A percentile compares a stretch with the other conserved stretches of the same genome.
phyloP scores from a whole-genome alignment of 495 filamentous ascomycete genomes.

The Neurospora hispaniola region DNA sequence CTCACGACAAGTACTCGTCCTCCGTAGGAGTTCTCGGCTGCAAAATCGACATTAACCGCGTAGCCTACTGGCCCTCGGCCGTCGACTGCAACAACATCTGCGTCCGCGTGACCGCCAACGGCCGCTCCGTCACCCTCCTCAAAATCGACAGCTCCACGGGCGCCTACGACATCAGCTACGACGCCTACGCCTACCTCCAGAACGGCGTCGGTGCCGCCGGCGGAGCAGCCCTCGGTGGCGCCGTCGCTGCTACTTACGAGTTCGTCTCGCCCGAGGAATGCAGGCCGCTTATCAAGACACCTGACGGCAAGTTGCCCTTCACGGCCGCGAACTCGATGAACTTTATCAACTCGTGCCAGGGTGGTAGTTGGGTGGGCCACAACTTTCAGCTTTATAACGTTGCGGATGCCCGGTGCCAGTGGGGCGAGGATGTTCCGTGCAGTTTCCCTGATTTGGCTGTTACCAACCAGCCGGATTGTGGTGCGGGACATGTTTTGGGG shows the following conservation, averaged over 20 bases:
- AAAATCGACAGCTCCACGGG: constrained; percentile 33
- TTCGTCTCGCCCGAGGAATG: constrained; percentile 22
- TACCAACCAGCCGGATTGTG: constrained; percentile 11
- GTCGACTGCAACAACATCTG: constrained; percentile 35
- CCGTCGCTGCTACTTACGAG: constrained; percentile 22
- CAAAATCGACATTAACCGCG: constrained; percentile 33
- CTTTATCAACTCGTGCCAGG: constrained; percentile 25
- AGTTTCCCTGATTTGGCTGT: constrained; percentile 20
- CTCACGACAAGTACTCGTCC: constrained; percentile 34
- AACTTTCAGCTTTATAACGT: constrained; percentile 30
- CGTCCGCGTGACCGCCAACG: constrained; percentile 23
- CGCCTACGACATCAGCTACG: constrained; percentile 34
- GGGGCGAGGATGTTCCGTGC: constrained; percentile 30
- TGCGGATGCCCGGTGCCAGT: constrained; percentile 24
- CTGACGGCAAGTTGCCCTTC: constrained; percentile 25
- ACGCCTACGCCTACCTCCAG: constrained; percentile 33
- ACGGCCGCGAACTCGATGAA: constrained; percentile 35
- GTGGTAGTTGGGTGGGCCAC: constrained; percentile 21
- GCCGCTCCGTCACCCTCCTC: constrained; percentile 30
- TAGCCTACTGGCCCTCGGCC: constrained; percentile 33
- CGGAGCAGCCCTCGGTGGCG: constrained; percentile 21
- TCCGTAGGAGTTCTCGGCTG: constrained; percentile 35
- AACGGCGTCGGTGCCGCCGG: constrained; percentile 25
- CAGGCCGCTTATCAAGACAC: constrained; percentile 15
- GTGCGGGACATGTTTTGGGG: neutral